Evolutionary conservation across 331 rosid species (phyloP).

Genomic region (Dryas integrifolia): DNA sequence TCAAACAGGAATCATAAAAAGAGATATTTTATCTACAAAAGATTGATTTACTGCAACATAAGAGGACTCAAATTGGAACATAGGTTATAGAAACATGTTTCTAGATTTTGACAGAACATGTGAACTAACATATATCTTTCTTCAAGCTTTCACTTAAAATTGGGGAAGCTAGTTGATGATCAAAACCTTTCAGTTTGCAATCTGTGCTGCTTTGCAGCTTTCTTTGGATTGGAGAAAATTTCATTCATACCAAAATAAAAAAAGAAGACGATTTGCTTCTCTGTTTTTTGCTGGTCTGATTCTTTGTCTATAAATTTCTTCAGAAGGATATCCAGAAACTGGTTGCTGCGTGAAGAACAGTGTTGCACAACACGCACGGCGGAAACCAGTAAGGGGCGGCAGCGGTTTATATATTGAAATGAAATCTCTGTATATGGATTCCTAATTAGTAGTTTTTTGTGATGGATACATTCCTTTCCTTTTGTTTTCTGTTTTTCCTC

Average conservation of each 20-base stretch:
- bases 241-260: neutral
- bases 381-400: neutral
- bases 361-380: slow-evolving; percentile 10
- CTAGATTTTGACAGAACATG: neutral
- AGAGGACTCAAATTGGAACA: too few relatives aligned
- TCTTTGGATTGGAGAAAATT: neutral
- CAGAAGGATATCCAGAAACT: slow-evolving; percentile 92
- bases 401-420: neutral
- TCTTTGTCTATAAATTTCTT: slow-evolving; percentile 18
- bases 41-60: too few relatives aligned
- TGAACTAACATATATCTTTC: neutral
- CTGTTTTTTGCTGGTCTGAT: slow-evolving; percentile 13
- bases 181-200: neutral
- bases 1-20: neutral
- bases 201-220: neutral
- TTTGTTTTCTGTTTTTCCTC: neutral
- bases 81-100: neutral
- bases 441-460: neutral
- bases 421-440: slow-evolving; percentile 16
- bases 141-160: neutral
- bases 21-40: neutral
- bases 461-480: neutral
- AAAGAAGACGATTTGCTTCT: neutral
- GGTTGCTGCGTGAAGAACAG: slow-evolving; percentile 56
- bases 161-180: neutral